Evolutionary conservation across 108 stramenopile species (phyloP).

Genomic region (Aureococcus anophagefferens): DNA sequence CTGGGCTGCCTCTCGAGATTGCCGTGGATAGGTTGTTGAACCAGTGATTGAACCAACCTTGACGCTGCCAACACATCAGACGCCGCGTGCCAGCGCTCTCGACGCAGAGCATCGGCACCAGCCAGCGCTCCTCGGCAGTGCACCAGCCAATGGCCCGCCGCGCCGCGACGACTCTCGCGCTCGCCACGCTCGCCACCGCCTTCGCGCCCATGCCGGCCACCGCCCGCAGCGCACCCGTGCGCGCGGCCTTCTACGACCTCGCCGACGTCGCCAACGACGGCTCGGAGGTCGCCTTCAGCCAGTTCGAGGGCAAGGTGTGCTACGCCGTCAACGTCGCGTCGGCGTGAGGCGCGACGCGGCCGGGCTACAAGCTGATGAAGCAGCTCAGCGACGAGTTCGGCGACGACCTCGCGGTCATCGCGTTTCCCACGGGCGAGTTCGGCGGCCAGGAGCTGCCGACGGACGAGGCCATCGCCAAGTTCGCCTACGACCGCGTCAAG

Average conservation of each 20-base stretch:
- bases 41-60: too few species aligned
- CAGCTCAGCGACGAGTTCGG: background rate
- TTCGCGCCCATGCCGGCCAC: too few species aligned
- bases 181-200: too few species aligned
- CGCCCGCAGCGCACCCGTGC: too few species aligned
- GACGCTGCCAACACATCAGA: too few species aligned
- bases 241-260: constrained; percentile 7
- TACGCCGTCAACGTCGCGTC: constrained; percentile 4
- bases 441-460: constrained; percentile 2
- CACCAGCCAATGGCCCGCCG: too few species aligned
- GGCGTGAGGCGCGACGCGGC: constrained; percentile 3
- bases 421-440: constrained; percentile 4
- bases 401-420: background rate
- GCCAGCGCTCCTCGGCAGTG: too few species aligned
- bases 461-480: background rate
- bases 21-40: too few species aligned
- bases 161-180: too few species aligned
- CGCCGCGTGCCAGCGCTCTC: too few species aligned
- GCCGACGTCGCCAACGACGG: background rate
- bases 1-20: too few species aligned
- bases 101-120: too few species aligned
- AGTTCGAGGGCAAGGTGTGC: constrained; percentile 10
- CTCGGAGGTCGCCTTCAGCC: background rate
- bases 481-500: background rate
- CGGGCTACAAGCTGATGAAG: background rate